Conservation (phyloP, 2,329 filamentous ascomycete genomes). For the Ophiocordyceps robertsii region DNA sequence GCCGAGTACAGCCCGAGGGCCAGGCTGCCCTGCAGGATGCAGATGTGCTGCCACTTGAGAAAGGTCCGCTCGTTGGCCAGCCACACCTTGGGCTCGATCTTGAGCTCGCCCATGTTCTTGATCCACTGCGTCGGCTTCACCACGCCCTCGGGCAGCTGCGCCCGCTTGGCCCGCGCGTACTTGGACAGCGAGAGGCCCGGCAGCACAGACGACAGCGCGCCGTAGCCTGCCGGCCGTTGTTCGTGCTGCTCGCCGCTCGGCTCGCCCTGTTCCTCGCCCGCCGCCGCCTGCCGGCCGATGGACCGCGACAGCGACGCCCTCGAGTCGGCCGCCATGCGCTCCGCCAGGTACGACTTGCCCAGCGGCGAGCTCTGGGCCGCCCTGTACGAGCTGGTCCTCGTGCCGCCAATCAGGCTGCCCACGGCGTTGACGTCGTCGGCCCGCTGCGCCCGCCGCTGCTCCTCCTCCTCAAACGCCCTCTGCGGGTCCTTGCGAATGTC, state of each 20-base stretch:
- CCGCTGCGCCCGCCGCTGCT: constrained; percentile 65
- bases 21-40: constrained; percentile 71
- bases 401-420: constrained; percentile 71
- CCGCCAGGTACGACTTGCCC: constrained; percentile 49
- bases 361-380: constrained; percentile 52
- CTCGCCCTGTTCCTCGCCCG: constrained; percentile 22
- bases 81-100: constrained; percentile 97
- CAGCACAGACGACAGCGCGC: constrained; percentile 57
- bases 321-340: constrained; percentile 36
- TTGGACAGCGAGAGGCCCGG: constrained; percentile 73
- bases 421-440: constrained; percentile 83
- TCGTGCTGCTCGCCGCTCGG: constrained; percentile 14
- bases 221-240: constrained; percentile 26
- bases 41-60: constrained; percentile 97
- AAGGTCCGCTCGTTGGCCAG: constrained; percentile 97
- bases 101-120: constrained; percentile 84
- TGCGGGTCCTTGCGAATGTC: constrained; percentile 93
- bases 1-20: constrained; percentile 82
- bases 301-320: constrained; percentile 17
- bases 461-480: constrained; percentile 80
- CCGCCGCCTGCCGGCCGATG: constrained; percentile 11
- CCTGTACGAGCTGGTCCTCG: constrained; percentile 38
- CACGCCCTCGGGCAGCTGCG: constrained; percentile 72
- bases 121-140: constrained; percentile 74
- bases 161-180: constrained; percentile 48